Percentiles rank a stretch among this genome's conserved stretches.
Evolutionary conservation across 176 grass and related monocot species (phyloP).

Genomic region (Avena eriantha): DNA sequence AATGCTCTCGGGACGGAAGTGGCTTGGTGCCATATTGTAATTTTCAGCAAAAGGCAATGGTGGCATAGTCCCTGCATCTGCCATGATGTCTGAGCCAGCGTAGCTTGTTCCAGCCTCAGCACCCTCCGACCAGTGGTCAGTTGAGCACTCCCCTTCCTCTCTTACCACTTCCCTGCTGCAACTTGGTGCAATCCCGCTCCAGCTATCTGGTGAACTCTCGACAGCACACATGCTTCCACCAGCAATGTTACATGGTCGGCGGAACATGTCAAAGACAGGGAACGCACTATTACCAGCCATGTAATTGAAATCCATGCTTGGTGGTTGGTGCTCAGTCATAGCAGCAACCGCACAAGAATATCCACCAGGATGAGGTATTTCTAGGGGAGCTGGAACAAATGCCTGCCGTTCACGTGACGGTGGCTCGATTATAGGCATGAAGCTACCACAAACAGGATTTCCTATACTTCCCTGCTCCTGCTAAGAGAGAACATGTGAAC

Average conservation of each 20-base stretch:
- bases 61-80: conserved; percentile 50
- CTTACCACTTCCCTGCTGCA: conserved; percentile 64
- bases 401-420: conserved; percentile 53
- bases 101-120: conserved; percentile 80
- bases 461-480: conserved; percentile 86
- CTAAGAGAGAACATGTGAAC: conserved; percentile 36
- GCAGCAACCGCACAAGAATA: conserved; percentile 85
- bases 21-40: conserved; percentile 56
- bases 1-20: conserved; percentile 74
- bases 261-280: conserved; percentile 67
- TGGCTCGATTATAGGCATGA: conserved; percentile 64
- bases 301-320: conserved; percentile 61
- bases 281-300: conserved; percentile 52
- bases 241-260: conserved; percentile 50
- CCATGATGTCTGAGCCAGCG: conserved; percentile 71
- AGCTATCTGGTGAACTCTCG: conserved; percentile 63
- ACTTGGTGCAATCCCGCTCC: conserved; percentile 62
- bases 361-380: conserved; percentile 71
- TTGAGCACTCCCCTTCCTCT: conserved; percentile 83
- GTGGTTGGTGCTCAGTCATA: conserved; percentile 69
- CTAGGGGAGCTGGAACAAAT: conserved; percentile 53
- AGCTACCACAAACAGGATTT: conserved; percentile 66
- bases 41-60: conserved; percentile 51
- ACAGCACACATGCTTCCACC: conserved; percentile 44
- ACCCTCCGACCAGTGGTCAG: conserved; percentile 84